Base-by-base conservation (phyloP, 805 yeast genomes). In the Komagataella pseudopastoris region DNA sequence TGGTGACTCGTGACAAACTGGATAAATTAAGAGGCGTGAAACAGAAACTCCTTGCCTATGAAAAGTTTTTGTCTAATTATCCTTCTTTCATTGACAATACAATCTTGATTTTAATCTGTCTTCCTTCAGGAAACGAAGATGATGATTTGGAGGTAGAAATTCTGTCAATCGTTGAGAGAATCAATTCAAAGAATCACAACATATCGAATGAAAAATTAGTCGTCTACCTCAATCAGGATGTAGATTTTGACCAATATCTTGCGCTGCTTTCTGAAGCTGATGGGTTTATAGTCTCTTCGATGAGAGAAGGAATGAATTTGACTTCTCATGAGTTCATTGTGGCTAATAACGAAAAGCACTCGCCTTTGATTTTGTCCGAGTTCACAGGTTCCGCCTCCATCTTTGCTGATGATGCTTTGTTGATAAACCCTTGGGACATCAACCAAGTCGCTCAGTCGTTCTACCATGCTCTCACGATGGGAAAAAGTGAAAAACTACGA, bases 221-320 rank as follows among this genome's bases (percentile, higher is more conserved):
- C 4, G 88, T 88, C 1, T 76, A 90, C 39, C 69, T 93, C 49
- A 91, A 88, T 57, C 95, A 88, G 63, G 97, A 91, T 58, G 78
- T 93, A 51, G 90, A 81, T 44, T 91, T 87, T 62, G 85, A 81
- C 52, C 98, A 93, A 66, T 93, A 93, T 62, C 65, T 93, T 53
- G 98, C 96, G 0, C 69, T 93, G 49, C 76, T 86, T 48, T 70
- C 81, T 44, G 97, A 89, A 62, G 96, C 98, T 1, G 95, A 88
- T 57, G 72, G 80, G 1, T 93, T 93, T 60, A 81, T 86, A 47
- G 96, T 91, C 1, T 82, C 95, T 7, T 86, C 96, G 1, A 77
- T 91, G 74, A 81, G 99, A 62, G 99, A 93, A 65, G 99, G 99
- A 23, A 86, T 93, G 89, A 93, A 93, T 60, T 72, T 93, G 61